Evolutionary conservation across 2,329 filamentous ascomycete genomes (phyloP).

Genomic region (Annulohypoxylon truncatum): DNA sequence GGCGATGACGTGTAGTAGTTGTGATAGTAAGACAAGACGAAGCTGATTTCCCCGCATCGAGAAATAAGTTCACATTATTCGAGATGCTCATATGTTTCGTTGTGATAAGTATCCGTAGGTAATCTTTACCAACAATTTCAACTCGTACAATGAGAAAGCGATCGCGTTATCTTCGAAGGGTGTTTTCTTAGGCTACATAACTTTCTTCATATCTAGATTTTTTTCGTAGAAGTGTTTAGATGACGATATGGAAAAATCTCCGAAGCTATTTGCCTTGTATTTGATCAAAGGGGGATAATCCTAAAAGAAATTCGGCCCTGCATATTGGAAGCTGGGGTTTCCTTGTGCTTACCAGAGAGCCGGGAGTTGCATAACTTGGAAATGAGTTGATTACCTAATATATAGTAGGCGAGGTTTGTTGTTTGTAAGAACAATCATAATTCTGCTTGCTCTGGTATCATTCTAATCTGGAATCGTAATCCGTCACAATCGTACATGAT

Average conservation of each 20-base stretch:
- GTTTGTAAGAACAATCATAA: neutral
- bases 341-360: conserved; percentile 2
- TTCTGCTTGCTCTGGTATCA: neutral
- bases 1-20: neutral
- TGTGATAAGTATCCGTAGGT: neutral
- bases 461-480: neutral
- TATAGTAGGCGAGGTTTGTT: neutral
- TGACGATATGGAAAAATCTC: neutral
- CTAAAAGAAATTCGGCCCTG: neutral
- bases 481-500: neutral
- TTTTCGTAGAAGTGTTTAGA: neutral
- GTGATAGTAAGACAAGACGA: neutral
- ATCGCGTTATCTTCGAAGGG: neutral
- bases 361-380: neutral
- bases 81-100: neutral
- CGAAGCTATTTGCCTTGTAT: neutral
- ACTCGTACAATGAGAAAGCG: neutral
- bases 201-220: too few relatives aligned
- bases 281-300: neutral
- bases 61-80: neutral
- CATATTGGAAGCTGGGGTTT: neutral
- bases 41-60: neutral
- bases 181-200: neutral
- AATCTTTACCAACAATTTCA: neutral
- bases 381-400: neutral